These are phyloP conservation scores for Wallacemonas rigidus DNA, from an alignment of 208 protist species.

Conservation along the genomic window DNA sequence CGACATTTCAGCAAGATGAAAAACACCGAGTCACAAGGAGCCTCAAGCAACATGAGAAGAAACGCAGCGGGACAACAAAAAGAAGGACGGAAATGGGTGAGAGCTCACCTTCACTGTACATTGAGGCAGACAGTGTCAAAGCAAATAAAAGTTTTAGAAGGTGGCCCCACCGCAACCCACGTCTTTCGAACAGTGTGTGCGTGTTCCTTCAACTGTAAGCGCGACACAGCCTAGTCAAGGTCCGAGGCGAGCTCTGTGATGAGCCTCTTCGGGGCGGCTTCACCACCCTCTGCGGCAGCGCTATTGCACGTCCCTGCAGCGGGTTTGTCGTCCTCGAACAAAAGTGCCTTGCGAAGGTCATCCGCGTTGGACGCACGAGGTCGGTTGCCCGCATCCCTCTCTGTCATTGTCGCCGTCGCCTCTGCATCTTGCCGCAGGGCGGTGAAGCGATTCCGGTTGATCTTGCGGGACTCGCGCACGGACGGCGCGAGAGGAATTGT, in stretches of 20 bases:
- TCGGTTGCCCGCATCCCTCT: background rate
- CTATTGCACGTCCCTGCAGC: background rate
- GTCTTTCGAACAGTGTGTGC: background rate
- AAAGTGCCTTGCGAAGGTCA: slow-evolving; percentile 7
- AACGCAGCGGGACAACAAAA: background rate
- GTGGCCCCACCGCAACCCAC: background rate
- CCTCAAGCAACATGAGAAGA: background rate
- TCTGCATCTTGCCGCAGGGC: background rate
- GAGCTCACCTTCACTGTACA: background rate
- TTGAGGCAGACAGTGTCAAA: background rate
- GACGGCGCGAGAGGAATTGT: slow-evolving; percentile 70
- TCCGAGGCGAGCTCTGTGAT: slow-evolving; percentile 4
- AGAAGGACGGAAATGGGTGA: slow-evolving; percentile 5
- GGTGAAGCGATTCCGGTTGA: slow-evolving; percentile 7
- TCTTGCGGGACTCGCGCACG: slow-evolving; percentile 37
- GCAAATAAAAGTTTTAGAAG: background rate
- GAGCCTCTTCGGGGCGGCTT: background rate
- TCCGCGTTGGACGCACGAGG: background rate
- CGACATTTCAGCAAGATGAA: too few species aligned
- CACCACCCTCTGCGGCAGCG: background rate
- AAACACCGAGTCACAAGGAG: too few species aligned
- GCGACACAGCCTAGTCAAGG: too few species aligned
- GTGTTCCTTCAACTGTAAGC: background rate
- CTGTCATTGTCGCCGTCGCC: background rate
- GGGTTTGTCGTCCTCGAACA: slow-evolving; percentile 7